These are phyloP conservation scores for Dillenia turbinata DNA, from an alignment of 164 flowering plant genomes.

Conservation along the genomic window DNA sequence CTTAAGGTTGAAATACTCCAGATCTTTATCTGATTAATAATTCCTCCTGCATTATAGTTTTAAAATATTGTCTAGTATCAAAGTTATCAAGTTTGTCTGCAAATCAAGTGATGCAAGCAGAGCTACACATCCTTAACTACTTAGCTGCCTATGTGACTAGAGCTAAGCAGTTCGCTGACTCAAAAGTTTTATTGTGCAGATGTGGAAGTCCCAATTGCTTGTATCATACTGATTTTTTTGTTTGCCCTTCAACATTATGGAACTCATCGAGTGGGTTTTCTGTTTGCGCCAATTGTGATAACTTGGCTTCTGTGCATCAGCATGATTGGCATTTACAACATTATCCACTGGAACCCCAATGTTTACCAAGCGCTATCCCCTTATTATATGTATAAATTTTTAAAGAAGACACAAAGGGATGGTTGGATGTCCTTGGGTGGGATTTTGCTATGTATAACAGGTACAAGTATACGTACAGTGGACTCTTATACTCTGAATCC, in stretches of 20 bases:
- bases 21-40: too few species aligned
- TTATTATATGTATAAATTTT: slow-evolving; percentile 61
- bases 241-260: slow-evolving; percentile 85
- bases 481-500: neutral
- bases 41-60: too few species aligned
- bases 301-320: slow-evolving; percentile 82
- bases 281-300: slow-evolving; percentile 80
- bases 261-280: slow-evolving; percentile 72
- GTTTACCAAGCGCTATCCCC: slow-evolving; percentile 78
- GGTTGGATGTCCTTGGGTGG: slow-evolving; percentile 93
- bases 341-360: slow-evolving; percentile 64
- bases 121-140: too few species aligned
- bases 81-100: too few species aligned
- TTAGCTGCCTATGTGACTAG: too few species aligned
- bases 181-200: slow-evolving; percentile 36
- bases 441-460: slow-evolving; percentile 75
- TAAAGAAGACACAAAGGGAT: slow-evolving; percentile 50
- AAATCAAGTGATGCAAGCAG: too few species aligned
- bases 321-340: slow-evolving; percentile 72
- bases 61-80: too few species aligned
- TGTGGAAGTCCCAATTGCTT: slow-evolving; percentile 72
- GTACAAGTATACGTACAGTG: slow-evolving; percentile 19
- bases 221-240: slow-evolving; percentile 61
- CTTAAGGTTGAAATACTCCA: too few species aligned
- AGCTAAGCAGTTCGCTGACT: too few species aligned